phyloP scores from a whole-genome alignment of 2,329 filamentous ascomycete species.

The Xylariaceae sp. region DNA sequence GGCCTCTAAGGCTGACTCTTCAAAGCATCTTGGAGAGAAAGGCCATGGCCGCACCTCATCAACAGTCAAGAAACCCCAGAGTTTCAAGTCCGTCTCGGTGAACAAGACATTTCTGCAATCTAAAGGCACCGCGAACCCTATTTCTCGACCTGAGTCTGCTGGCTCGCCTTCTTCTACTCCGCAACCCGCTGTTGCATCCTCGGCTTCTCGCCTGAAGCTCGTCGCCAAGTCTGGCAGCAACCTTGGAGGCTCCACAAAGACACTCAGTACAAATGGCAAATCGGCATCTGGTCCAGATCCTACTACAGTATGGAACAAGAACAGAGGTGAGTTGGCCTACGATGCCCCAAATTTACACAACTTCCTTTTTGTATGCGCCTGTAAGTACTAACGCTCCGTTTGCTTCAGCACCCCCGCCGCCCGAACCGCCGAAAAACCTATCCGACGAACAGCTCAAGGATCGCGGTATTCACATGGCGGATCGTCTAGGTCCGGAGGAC shows the following conservation, averaged over 20 bases:
- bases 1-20: slow-evolving; percentile 55
- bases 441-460: slow-evolving; percentile 85
- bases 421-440: slow-evolving; percentile 74
- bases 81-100: slow-evolving; percentile 81
- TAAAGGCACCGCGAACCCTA: slow-evolving; percentile 49
- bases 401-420: slow-evolving; percentile 53
- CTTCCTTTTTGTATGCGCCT: too few relatives aligned
- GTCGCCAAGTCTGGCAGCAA: slow-evolving; percentile 69
- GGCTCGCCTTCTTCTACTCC: slow-evolving; percentile 41
- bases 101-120: slow-evolving; percentile 80
- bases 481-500: slow-evolving; percentile 71
- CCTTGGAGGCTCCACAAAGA: slow-evolving; percentile 46
- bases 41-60: slow-evolving; percentile 56
- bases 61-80: slow-evolving; percentile 66
- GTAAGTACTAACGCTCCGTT: too few relatives aligned
- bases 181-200: slow-evolving; percentile 41
- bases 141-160: slow-evolving; percentile 47
- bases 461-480: slow-evolving; percentile 82
- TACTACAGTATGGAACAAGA: slow-evolving; percentile 84
- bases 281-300: slow-evolving; percentile 61
- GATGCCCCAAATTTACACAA: neutral
- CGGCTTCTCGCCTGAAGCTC: slow-evolving; percentile 62
- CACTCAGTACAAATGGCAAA: slow-evolving; percentile 52
- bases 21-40: slow-evolving; percentile 53
- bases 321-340: slow-evolving; percentile 62